Evolutionary conservation across 2,329 filamentous ascomycete genomes (phyloP).

Genomic region (Zelopaecilomyces penicillatus): DNA sequence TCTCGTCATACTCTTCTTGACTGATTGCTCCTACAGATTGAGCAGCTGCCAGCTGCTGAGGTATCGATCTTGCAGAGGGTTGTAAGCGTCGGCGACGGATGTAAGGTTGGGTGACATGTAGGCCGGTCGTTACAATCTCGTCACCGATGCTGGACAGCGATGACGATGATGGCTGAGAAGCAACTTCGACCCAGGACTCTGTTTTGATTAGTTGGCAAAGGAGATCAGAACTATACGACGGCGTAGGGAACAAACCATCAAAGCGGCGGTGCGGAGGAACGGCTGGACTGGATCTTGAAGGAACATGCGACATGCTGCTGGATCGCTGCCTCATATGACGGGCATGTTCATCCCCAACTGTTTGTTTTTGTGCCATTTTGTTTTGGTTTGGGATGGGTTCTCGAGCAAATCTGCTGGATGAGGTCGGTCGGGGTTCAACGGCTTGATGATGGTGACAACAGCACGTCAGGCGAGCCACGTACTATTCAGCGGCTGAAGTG

Average conservation of each 20-base stretch:
- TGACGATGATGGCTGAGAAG: slow-evolving; percentile 87
- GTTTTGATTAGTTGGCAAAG: slow-evolving; percentile 16
- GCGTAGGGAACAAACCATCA: slow-evolving; percentile 22
- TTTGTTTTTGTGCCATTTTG: too few relatives aligned
- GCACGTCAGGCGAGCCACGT: too few relatives aligned
- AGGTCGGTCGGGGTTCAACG: too few relatives aligned
- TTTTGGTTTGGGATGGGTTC: too few relatives aligned
- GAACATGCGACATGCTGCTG: slow-evolving; percentile 16
- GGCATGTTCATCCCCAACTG: too few relatives aligned
- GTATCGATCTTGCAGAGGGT: slow-evolving; percentile 22
- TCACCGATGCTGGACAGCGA: slow-evolving; percentile 79
- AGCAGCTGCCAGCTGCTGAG: slow-evolving; percentile 32
- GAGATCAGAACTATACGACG: neutral
- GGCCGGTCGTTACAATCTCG: slow-evolving; percentile 83
- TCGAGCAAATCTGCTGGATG: too few relatives aligned
- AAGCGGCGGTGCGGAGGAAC: slow-evolving; percentile 25
- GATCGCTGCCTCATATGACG: slow-evolving; percentile 17
- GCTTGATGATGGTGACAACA: too few relatives aligned
- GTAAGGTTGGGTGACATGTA: slow-evolving; percentile 63
- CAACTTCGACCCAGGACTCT: slow-evolving; percentile 97
- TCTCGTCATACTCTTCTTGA: slow-evolving; percentile 92
- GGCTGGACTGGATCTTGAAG: slow-evolving; percentile 21
- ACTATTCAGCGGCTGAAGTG: too few relatives aligned
- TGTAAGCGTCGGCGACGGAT: slow-evolving; percentile 48
- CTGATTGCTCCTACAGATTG: slow-evolving; percentile 55